These are phyloP conservation scores for Aureobasidium subglaciale DNA, from an alignment of 2,329 filamentous ascomycete genomes.

Conservation along the genomic window DNA sequence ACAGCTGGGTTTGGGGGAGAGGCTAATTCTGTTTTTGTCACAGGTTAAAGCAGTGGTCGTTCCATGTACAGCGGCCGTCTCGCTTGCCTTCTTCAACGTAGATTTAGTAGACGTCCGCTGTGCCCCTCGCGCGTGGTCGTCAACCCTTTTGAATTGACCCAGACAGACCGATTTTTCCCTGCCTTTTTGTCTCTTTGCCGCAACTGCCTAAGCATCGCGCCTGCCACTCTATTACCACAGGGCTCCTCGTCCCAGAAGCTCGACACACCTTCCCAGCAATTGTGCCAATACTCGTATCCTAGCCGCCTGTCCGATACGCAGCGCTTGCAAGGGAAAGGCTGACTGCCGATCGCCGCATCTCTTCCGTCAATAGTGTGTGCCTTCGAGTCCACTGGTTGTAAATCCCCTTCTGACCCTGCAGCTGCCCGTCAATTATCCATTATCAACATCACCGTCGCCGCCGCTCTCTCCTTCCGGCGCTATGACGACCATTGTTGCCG, in stretches of 20 bases:
- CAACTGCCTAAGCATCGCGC: not conserved
- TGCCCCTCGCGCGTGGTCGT: slow-evolving; percentile 13
- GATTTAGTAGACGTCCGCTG: slow-evolving; percentile 12
- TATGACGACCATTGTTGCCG: slow-evolving; percentile 43
- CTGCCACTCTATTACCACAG: not conserved
- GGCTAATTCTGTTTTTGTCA: slow-evolving; percentile 16
- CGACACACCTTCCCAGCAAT: not conserved
- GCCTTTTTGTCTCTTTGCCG: not conserved
- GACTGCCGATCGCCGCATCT: slow-evolving; percentile 15
- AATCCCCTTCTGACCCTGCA: slow-evolving; percentile 12
- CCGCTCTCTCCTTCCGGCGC: slow-evolving; percentile 14
- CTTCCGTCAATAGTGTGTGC: slow-evolving; percentile 17
- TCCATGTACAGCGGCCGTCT: slow-evolving; percentile 9
- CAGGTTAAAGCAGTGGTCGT: slow-evolving; percentile 15
- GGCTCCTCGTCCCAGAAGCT: not conserved
- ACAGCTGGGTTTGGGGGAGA: slow-evolving; percentile 12
- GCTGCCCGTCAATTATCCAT: slow-evolving; percentile 7
- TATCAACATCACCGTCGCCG: not conserved
- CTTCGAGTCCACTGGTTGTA: slow-evolving; percentile 13
- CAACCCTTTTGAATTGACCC: slow-evolving; percentile 8
- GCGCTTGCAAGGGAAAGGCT: slow-evolving; percentile 11
- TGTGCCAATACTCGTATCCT: slow-evolving; percentile 5
- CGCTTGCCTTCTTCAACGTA: slow-evolving; percentile 10
- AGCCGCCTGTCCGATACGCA: slow-evolving; percentile 9
- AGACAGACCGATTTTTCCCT: slow-evolving; percentile 1